Percentiles rank a stretch among this genome's conserved stretches.
Evolutionary conservation across 768 basidiomycete species (phyloP).

Genomic region (Mycena rosella): DNA sequence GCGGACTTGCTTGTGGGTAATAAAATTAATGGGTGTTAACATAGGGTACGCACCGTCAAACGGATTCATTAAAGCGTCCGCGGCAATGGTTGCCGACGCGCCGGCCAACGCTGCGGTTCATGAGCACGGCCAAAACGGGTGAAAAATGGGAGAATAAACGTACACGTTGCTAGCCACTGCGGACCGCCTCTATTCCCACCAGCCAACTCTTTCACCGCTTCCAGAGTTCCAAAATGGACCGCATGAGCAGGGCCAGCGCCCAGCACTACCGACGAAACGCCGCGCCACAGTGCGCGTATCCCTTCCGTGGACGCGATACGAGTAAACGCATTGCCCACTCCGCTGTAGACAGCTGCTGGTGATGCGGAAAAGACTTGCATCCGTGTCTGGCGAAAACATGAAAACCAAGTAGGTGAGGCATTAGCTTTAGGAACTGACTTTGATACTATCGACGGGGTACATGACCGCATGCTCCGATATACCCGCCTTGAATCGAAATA

Average conservation of each 20-base stretch:
- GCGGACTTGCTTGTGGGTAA: slow-evolving; percentile 29
- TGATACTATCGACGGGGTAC: slow-evolving; percentile 98
- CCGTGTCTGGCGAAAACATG: slow-evolving; percentile 75
- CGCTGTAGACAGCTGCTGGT: slow-evolving; percentile 88
- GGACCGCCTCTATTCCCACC: slow-evolving; percentile 87
- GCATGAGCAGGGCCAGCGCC: slow-evolving; percentile 99
- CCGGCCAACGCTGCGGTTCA: slow-evolving; percentile 82
- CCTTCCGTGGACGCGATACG: slow-evolving; percentile 97
- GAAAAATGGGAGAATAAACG: slow-evolving; percentile 47
- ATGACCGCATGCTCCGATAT: slow-evolving; percentile 99
- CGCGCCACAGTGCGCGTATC: slow-evolving; percentile 91
- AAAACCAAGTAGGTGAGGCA: background rate
- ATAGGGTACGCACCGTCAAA: slow-evolving; percentile 86
- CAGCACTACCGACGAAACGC: slow-evolving; percentile 94
- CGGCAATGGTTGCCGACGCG: slow-evolving; percentile 93
- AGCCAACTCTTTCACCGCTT: slow-evolving; percentile 92
- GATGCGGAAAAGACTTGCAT: slow-evolving; percentile 98
- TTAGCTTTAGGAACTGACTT: slow-evolving; percentile 66
- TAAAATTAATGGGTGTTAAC: slow-evolving; percentile 19
- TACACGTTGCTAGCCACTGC: slow-evolving; percentile 92
- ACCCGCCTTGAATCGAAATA: slow-evolving; percentile 75
- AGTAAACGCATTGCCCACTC: slow-evolving; percentile 90
- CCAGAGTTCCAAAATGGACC: slow-evolving; percentile 96
- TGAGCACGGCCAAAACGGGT: slow-evolving; percentile 17
- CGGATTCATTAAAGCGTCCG: slow-evolving; percentile 99